Conservation (phyloP, 768 basidiomycete species). For the Calocera cornea region DNA sequence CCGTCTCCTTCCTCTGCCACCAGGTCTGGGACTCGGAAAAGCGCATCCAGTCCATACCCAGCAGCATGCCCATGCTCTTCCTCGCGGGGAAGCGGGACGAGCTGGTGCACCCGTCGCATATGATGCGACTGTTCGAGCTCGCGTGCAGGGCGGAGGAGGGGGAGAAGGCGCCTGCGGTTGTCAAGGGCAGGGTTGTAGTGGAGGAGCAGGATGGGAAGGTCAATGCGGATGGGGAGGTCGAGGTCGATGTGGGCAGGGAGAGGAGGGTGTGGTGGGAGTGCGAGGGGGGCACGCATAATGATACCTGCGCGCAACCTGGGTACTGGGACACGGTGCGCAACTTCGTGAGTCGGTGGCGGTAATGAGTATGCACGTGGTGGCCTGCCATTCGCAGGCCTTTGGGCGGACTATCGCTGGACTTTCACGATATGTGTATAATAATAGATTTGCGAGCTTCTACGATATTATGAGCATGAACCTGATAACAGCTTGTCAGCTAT, state of each 20-base stretch:
- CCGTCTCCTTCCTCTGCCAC: slow-evolving; percentile 66
- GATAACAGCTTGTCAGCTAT: too few species aligned
- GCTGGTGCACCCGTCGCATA: slow-evolving; percentile 61
- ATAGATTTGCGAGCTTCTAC: too few species aligned
- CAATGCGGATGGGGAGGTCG: background rate
- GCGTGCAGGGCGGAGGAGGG: slow-evolving; percentile 13
- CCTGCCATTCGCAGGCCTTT: background rate
- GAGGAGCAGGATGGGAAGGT: slow-evolving; percentile 12
- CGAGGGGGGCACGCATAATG: slow-evolving; percentile 28
- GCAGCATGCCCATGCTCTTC: slow-evolving; percentile 54
- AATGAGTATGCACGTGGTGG: background rate
- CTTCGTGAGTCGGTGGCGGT: slow-evolving; percentile 17
- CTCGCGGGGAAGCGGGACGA: slow-evolving; percentile 61
- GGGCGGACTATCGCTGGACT: background rate
- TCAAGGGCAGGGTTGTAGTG: slow-evolving; percentile 14
- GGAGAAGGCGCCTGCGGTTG: slow-evolving; percentile 12
- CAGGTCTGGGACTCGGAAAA: slow-evolving; percentile 76
- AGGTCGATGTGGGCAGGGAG: slow-evolving; percentile 10
- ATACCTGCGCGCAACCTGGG: slow-evolving; percentile 26
- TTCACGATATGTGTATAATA: too few species aligned
- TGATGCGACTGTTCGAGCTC: slow-evolving; percentile 60
- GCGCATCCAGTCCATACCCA: slow-evolving; percentile 36
- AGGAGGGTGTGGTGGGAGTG: slow-evolving; percentile 24
- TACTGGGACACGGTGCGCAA: slow-evolving; percentile 26
- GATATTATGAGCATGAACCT: too few species aligned